Percentiles rank a stretch among this genome's conserved stretches.
phyloP scores from a whole-genome alignment of 1,139 yeast genomes.

The Diutina pseudorugosa region DNA sequence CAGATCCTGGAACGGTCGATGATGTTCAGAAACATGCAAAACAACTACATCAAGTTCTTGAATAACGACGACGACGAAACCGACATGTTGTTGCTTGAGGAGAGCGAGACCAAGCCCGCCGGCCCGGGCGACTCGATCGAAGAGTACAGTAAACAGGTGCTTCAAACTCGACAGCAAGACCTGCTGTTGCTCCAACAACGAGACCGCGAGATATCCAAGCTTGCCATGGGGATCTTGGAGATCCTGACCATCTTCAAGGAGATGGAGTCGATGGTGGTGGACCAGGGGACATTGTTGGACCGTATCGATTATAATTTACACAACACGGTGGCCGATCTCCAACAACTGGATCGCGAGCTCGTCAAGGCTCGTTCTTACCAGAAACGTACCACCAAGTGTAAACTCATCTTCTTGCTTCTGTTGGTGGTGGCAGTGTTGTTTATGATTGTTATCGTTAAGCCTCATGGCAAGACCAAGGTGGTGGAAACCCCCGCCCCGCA shows the following conservation, averaged over 20 bases:
- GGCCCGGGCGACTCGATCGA: constrained; percentile 18
- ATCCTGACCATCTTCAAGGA: constrained; percentile 89
- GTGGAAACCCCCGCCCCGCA: constrained; percentile 7
- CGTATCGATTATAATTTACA: constrained; percentile 86
- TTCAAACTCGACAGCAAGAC: constrained; percentile 36
- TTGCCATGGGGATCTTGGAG: constrained; percentile 91
- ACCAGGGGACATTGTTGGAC: constrained; percentile 89
- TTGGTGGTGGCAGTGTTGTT: constrained; percentile 63
- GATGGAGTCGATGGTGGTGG: constrained; percentile 82
- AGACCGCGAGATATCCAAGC: constrained; percentile 77
- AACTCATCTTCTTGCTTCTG: constrained; percentile 60
- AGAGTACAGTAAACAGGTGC: constrained; percentile 26
- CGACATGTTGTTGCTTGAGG: constrained; percentile 15
- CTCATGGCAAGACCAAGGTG: constrained; percentile 18
- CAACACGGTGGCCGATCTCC: constrained; percentile 63
- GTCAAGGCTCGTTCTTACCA: constrained; percentile 71
- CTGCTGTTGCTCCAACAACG: constrained; percentile 50
- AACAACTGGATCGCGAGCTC: constrained; percentile 68
- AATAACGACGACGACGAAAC: constrained; percentile 55
- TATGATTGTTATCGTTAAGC: constrained; percentile 60
- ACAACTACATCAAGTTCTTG: constrained; percentile 69
- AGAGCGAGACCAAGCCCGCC: constrained; percentile 17
- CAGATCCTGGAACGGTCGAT: constrained; percentile 72
- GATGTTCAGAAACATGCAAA: constrained; percentile 74
- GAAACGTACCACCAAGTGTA: constrained; percentile 83